Base-by-base conservation (phyloP, 768 basidiomycete species). In the Bullera alba region DNA sequence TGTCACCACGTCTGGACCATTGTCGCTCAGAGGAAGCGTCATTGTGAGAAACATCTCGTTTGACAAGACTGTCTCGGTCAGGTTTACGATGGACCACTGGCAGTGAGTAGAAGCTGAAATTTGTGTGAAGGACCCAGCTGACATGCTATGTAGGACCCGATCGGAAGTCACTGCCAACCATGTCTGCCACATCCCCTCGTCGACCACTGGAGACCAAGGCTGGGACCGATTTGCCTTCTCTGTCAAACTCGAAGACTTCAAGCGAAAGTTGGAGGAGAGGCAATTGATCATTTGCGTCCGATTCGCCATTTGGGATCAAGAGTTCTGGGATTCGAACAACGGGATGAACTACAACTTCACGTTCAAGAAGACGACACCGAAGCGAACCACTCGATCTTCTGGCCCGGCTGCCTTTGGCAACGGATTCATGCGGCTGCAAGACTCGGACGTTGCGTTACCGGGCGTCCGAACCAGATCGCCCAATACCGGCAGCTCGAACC, bases 11-110 rank as follows among this genome's bases (percentile, higher is more conserved):
- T 50, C 61, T 12, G 75, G 75, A 38, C 72, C 67, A 7, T 57
- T 71, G 45, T 77, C 74, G 49, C 77, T 96, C 44, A 70, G 78
- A 21, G 93, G 93, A 28, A 77, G 75, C 30, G 80, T 87, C 34
- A 79, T 84, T 46, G 87, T 95, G 48, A 78, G 83, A 58, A 96
- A 97, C 69, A 64, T 95, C 37, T 81, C 87, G 8, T 97, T 82
- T 75, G 77, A 85, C 63, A 97, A 96, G 75, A 80, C 81, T 77
- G 78, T 97, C 46, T 83, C 83, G 10, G 81, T 90, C 27, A 81
- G 93, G 22, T 97, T 96, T 71, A 96, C 93, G 5, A 79, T 93
- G 63, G 93, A 97, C 71, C 78, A 78, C 56, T 97, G 93, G 93
- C 89, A 91, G 74, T 72, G 48, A 67, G 70, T 69, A 38, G 6